Base-by-base conservation (phyloP, 257 asterid genomes). In the Primulina huaijiensis region DNA sequence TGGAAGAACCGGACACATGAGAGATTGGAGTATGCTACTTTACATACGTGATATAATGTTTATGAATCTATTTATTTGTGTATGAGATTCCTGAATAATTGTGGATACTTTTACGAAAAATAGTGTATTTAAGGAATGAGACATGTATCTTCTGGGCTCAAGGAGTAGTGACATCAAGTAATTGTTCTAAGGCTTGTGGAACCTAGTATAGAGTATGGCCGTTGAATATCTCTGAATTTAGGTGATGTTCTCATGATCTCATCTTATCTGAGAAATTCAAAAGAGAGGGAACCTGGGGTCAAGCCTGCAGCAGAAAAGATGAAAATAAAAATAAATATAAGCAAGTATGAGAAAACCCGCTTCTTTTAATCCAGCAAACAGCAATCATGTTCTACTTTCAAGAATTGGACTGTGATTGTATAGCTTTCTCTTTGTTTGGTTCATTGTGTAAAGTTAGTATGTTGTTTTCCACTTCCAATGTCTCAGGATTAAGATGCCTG, bases 401-500 rank as follows among this genome's bases (percentile, higher is more conserved):
- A 11, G 50, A 40, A 40, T 40, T 40, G 50, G 16, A 5, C 50
- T 2, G 8, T 50, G 16, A 16, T 50, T 50, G 7, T 12, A 46
- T 46, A 46, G 19, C 55, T 46, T 46, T 46, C 55, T 14, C 7
- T 12, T 46, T 46, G 55, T 46, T 46, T 46, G 72, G 7, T 70
- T 64, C 38, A 19, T 56, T 33, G 16, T 64, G 67, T 61, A 30
- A 59, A 73, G 35, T 65, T 33, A 33, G 75, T 20, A 58, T 62
- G 35, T 46, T 29, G 14, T 74, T 30, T 43, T 64, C 50, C 75
- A 60, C 67, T 77, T 46, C 52, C 72, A 50, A 76, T 74, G 71
- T 55, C 75, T 79, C 84, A 93, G 99, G 84, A 93, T 93, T 75
- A 82, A 86, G 88, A 93, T 93, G 99, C 99, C 99, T 23, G 77